Percentiles rank a stretch among this genome's conserved stretches.
These are phyloP conservation scores for Fusarium armeniacum DNA, from an alignment of 2,329 filamentous ascomycete genomes.

Conservation along the genomic window DNA sequence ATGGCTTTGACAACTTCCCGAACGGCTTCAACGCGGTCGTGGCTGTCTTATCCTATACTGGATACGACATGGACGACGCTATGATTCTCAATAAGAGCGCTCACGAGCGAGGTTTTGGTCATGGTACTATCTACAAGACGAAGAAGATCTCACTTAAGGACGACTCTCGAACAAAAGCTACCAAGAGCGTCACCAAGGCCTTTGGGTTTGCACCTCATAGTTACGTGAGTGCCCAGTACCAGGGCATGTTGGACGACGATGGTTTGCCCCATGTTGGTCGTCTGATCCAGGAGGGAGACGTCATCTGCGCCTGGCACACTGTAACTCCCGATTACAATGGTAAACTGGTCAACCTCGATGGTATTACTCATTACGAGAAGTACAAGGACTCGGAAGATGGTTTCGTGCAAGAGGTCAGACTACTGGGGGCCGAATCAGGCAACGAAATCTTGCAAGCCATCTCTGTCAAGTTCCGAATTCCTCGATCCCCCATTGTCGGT, in stretches of 20 bases:
- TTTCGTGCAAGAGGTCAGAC: constrained; percentile 91
- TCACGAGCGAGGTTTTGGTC: constrained; percentile 93
- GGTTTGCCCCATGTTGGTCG: constrained; percentile 87
- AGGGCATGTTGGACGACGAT: constrained; percentile 84
- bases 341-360: constrained; percentile 86
- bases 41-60: constrained; percentile 97
- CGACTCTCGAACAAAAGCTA: constrained; percentile 75
- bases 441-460: constrained; percentile 88
- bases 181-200: constrained; percentile 80
- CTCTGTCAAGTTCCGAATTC: constrained; percentile 92
- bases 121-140: constrained; percentile 98
- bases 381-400: constrained; percentile 94
- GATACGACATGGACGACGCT: constrained; percentile 99
- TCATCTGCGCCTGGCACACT: constrained; percentile 90
- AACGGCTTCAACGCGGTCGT: constrained; percentile 97
- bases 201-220: constrained; percentile 91
- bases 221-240: constrained; percentile 77
- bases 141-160: constrained; percentile 91
- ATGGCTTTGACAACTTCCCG: constrained; percentile 97
- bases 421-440: constrained; percentile 88
- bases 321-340: constrained; percentile 85
- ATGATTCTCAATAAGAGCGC: constrained; percentile 99
- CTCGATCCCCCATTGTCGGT: constrained; percentile 91
- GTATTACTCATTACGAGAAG: constrained; percentile 87
- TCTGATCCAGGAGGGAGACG: constrained; percentile 82